These are phyloP conservation scores for Alternaria angustiovoidea DNA, from an alignment of 2,329 filamentous ascomycete genomes.

Conservation along the genomic window DNA sequence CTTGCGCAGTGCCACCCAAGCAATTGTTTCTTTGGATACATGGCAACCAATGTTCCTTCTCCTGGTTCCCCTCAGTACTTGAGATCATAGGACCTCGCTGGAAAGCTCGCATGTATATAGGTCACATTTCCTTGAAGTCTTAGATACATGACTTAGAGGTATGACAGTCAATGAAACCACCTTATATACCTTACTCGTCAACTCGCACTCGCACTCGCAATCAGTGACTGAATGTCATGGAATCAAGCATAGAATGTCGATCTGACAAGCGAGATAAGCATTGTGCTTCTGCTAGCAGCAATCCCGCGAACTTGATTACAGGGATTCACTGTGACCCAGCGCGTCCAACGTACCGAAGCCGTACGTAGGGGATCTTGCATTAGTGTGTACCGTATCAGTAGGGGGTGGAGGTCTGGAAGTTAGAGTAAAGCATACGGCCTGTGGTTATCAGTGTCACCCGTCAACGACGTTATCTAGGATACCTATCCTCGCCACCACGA, in stretches of 20 bases:
- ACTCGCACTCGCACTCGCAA: neutral
- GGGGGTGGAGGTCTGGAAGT: too few relatives aligned
- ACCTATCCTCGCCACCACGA: too few relatives aligned
- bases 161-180: neutral
- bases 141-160: neutral
- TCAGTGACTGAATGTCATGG: neutral
- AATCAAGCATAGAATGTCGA: neutral
- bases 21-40: neutral
- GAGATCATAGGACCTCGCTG: neutral
- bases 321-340: too few relatives aligned
- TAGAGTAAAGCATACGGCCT: too few relatives aligned
- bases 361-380: too few relatives aligned
- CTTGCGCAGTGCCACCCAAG: neutral
- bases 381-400: too few relatives aligned
- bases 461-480: too few relatives aligned
- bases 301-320: too few relatives aligned
- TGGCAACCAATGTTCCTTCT: too few relatives aligned
- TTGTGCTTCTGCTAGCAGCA: neutral
- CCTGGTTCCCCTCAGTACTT: neutral
- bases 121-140: neutral
- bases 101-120: neutral
- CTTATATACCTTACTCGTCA: neutral
- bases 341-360: too few relatives aligned
- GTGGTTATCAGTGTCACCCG: too few relatives aligned
- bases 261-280: conserved; percentile 1